A percentile compares a stretch with the other conserved stretches of the same genome.
Conservation (phyloP, 179 eudicot genomes). For the Dionaea muscipula region DNA sequence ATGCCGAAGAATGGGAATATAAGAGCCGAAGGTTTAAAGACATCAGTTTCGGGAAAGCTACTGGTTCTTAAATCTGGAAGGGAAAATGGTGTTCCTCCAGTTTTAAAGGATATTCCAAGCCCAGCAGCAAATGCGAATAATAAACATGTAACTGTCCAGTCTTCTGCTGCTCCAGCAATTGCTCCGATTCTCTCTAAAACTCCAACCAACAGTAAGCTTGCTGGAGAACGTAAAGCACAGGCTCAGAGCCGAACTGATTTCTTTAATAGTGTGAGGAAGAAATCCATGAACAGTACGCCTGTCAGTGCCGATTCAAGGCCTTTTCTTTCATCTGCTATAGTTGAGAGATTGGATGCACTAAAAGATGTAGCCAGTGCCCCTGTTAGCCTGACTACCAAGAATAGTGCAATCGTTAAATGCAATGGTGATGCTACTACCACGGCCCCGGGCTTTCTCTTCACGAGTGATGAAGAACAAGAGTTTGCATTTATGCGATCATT, state of each 20-base stretch:
- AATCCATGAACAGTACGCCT: conserved; percentile 28
- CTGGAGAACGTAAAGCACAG: conserved; percentile 41
- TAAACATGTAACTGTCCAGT: conserved; percentile 29
- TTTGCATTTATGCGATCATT: conserved; percentile 62
- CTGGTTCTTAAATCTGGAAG: too few relatives aligned
- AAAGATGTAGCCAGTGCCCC: conserved; percentile 20
- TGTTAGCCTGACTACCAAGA: conserved; percentile 20
- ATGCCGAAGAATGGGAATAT: conserved; percentile 22
- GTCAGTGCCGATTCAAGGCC: conserved; percentile 18
- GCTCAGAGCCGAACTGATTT: conserved; percentile 66
- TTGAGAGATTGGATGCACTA: conserved; percentile 21
- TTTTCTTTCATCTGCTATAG: conserved; percentile 20
- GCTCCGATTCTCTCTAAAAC: conserved; percentile 29
- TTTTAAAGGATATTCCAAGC: conserved; percentile 20
- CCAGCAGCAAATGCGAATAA: conserved; percentile 19
- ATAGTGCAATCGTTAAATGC: conserved; percentile 26
- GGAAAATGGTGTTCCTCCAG: conserved; percentile 11
- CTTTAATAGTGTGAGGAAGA: conserved; percentile 73
- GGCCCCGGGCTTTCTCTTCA: conserved; percentile 10
- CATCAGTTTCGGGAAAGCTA: too few relatives aligned
- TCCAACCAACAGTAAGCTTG: conserved; percentile 21
- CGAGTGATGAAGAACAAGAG: conserved; percentile 56
- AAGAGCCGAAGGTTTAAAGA: too few relatives aligned
- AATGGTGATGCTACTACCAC: conserved; percentile 31
- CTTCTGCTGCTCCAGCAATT: conserved; percentile 23